Base-by-base conservation (phyloP, 1,139 yeast genomes). In the Zygosaccharomyces sapae region DNA sequence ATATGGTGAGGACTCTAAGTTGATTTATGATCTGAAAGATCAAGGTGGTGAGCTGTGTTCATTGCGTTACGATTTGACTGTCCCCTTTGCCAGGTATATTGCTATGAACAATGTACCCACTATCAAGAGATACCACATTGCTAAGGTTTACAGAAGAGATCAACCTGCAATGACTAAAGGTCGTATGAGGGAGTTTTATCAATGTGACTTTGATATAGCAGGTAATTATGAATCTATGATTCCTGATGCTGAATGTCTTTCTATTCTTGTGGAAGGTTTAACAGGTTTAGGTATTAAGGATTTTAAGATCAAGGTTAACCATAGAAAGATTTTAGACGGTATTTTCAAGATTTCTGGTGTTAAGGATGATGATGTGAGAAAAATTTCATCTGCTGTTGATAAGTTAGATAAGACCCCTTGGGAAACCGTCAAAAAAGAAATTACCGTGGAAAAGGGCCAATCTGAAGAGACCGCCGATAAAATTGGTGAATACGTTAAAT, bases 81-180 rank as follows among this genome's bases (percentile, higher is more conserved):
- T 92, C 38, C 98, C 98, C 46, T 92, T 92, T 71, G 98, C 98
- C 8, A 79, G 98, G 67, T 92, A 79, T 65, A 95, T 92, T 48
- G 98, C 98, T 31, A 85, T 88, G 84, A 92, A 92, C 73, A 88
- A 87, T 62, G 78, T 92, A 53, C 84, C 87, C 59, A 80, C 75
- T 65, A 90, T 92, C 70, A 92, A 92, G 72, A 79, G 98, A 66
- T 92, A 82, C 69, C 98, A 92, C 72, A 87, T 92, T 56, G 98
- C 98, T 58, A 92, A 92, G 70, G 98, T 92, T 46, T 92, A 92
- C 71, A 81, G 98, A 72, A 84, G 98, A 71, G 98, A 92, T 67
- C 98, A 92, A 70, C 98, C 98, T 4, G 98, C 98, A 12, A 92
- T 92, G 98, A 90, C 97, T 49, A 92, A 92, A 70, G 98, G 98